These are phyloP conservation scores for Tardiomyces blankii DNA, from an alignment of 1,139 yeast genomes.

Conservation along the genomic window DNA sequence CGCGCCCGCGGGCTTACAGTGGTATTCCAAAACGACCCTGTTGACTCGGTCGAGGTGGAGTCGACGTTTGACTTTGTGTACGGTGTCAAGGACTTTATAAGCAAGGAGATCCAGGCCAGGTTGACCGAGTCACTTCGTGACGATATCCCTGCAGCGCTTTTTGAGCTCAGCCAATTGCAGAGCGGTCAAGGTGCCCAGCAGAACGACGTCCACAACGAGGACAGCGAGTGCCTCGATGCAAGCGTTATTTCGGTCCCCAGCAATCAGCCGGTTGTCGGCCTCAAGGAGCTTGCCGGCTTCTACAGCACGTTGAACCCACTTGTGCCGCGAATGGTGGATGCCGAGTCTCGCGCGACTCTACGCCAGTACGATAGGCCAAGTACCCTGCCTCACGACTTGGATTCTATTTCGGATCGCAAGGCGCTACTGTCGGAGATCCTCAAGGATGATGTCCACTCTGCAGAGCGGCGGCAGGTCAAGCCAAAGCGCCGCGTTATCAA, in stretches of 20 bases:
- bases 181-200: not conserved
- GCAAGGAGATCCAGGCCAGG: slow-evolving; percentile 56
- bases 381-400: not conserved
- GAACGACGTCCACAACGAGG: not conserved
- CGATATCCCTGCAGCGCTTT: slow-evolving; percentile 64
- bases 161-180: slow-evolving; percentile 38
- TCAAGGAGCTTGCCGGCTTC: not conserved
- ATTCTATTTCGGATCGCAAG: not conserved
- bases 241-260: not conserved
- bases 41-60: slow-evolving; percentile 69
- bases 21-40: slow-evolving; percentile 81
- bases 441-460: not conserved
- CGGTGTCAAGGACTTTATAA: slow-evolving; percentile 59
- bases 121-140: slow-evolving; percentile 65
- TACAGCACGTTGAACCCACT: not conserved
- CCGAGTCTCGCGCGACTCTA: not conserved
- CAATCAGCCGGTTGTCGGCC: not conserved
- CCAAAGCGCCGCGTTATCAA: slow-evolving; percentile 24
- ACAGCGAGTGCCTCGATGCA: not conserved
- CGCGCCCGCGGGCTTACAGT: slow-evolving; percentile 74
- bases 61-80: slow-evolving; percentile 75
- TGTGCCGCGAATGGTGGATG: not conserved
- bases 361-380: not conserved
- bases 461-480: slow-evolving; percentile 3
- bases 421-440: not conserved